Percentiles rank a stretch among this genome's conserved stretches.
Conservation (phyloP, 164 flowering plant species). For the Echeveria elegans region DNA sequence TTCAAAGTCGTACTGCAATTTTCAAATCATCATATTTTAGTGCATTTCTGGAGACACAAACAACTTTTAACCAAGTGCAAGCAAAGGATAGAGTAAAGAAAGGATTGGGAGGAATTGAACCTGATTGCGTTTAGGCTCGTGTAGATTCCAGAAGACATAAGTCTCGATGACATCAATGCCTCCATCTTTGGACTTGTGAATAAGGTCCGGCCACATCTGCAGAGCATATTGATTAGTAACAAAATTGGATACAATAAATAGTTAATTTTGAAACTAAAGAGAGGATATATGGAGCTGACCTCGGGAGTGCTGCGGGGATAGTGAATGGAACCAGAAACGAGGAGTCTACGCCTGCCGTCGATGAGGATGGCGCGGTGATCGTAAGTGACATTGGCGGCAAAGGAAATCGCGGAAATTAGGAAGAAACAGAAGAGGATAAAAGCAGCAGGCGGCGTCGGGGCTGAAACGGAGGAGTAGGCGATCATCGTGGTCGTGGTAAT, state of each 20-base stretch:
- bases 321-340: conserved; percentile 90
- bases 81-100: no score
- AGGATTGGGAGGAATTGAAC: conserved; percentile 13
- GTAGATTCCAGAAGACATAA: conserved; percentile 88
- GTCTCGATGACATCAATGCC: conserved; percentile 92
- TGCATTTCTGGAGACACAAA: background rate
- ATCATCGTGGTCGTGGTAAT: no score
- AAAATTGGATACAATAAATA: no score
- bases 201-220: conserved; percentile 97
- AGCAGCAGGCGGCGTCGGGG: no score
- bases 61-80: background rate
- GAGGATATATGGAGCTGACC: conserved; percentile 18
- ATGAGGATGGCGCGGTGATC: conserved; percentile 67
- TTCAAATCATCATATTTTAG: background rate
- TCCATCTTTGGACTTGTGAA: conserved; percentile 91
- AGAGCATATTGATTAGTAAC: background rate
- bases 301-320: conserved; percentile 95
- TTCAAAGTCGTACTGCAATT: conserved; percentile 69
- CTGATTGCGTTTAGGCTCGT: conserved; percentile 73
- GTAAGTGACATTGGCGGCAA: conserved; percentile 46
- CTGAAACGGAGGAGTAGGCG: no score
- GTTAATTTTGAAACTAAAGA: no score
- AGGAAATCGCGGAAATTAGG: conserved; percentile 14
- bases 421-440: background rate
- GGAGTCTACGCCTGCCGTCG: conserved; percentile 60